Evolutionary conservation across 768 basidiomycete genomes (phyloP).

Genomic region (Boletus speciosus): DNA sequence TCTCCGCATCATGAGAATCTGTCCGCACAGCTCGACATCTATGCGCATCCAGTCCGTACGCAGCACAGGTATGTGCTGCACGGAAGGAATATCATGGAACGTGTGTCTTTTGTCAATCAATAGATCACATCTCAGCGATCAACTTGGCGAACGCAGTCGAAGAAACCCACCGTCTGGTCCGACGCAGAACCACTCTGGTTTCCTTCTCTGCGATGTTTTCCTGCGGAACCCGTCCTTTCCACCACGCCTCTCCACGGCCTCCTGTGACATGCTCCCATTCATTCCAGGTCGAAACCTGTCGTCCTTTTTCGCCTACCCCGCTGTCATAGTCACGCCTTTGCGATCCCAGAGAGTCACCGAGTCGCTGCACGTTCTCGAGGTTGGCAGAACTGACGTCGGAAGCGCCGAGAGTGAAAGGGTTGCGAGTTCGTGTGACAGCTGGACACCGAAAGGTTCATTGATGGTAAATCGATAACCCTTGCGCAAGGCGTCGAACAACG

Average conservation of each 20-base stretch:
- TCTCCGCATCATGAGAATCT: conserved; percentile 64
- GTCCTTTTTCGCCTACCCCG: conserved; percentile 3
- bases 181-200: conserved; percentile 24
- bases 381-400: conserved; percentile 32
- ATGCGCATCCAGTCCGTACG: conserved; percentile 66
- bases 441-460: background rate
- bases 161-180: conserved; percentile 18
- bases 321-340: background rate
- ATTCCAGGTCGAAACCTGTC: conserved; percentile 52
- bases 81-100: conserved; percentile 58
- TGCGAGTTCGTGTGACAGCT: conserved; percentile 25
- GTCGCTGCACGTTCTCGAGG: conserved; percentile 20
- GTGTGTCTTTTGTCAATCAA: conserved; percentile 50
- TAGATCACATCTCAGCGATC: background rate
- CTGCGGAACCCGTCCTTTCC: conserved; percentile 17
- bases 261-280: conserved; percentile 27
- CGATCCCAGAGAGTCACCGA: background rate
- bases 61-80: conserved; percentile 46
- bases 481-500: conserved; percentile 23
- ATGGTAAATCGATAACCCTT: conserved; percentile 5
- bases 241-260: conserved; percentile 15
- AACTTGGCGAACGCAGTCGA: background rate
- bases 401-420: conserved; percentile 23
- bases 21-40: conserved; percentile 76
- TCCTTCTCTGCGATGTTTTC: conserved; percentile 10